Conservation (phyloP, 2,329 filamentous ascomycete genomes). For the Emmonsiellopsis sp. region DNA sequence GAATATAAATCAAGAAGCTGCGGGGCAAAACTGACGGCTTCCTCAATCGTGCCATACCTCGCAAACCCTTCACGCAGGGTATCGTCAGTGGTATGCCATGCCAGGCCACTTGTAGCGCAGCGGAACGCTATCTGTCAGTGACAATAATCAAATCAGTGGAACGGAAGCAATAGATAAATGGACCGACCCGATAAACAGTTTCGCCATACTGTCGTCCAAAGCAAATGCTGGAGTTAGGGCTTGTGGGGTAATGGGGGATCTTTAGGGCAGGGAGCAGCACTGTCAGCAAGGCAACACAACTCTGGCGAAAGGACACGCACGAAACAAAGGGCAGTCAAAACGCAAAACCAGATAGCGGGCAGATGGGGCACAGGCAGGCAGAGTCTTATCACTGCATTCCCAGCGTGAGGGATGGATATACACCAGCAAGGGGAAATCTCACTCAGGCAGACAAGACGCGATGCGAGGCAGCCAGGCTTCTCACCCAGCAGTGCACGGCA, state of each 20-base stretch:
- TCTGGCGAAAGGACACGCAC: too few relatives aligned
- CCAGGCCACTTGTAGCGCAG: conserved; percentile 62
- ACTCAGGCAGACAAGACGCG: neutral
- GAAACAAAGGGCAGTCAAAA: too few relatives aligned
- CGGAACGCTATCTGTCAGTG: conserved; percentile 13
- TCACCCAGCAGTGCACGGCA: neutral
- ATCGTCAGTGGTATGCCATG: conserved; percentile 92
- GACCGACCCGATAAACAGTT: conserved; percentile 86
- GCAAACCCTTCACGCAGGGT: conserved; percentile 86
- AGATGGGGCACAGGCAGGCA: too few relatives aligned
- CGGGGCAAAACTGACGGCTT: conserved; percentile 64
- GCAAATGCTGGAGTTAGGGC: neutral
- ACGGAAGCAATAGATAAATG: conserved; percentile 6
- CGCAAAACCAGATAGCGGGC: too few relatives aligned
- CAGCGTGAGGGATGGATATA: neutral
- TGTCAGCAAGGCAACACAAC: too few relatives aligned
- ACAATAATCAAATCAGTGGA: conserved; percentile 6
- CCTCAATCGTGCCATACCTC: conserved; percentile 81
- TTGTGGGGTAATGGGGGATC: neutral
- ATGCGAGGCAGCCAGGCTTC: neutral
- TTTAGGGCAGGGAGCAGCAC: too few relatives aligned
- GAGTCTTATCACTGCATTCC: neutral
- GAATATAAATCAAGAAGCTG: conserved; percentile 12
- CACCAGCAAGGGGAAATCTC: neutral
- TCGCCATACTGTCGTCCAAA: conserved; percentile 55